phyloP scores from a whole-genome alignment of 352 stramenopile genomes.

The Globisporangium viniferum region DNA sequence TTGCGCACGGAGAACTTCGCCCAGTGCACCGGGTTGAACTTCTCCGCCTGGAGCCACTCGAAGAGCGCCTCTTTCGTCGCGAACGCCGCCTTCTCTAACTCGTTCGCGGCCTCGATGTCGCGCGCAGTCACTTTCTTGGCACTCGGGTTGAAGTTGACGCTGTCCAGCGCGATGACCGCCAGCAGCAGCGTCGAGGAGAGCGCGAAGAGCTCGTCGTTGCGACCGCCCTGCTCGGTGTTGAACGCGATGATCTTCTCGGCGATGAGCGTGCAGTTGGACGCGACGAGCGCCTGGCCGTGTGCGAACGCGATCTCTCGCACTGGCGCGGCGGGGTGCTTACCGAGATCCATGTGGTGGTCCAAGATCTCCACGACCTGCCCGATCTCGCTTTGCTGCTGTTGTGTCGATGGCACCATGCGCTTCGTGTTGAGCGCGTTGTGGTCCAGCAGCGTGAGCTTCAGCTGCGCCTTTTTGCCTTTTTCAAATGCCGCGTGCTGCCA shows the following conservation, averaged over 20 bases:
- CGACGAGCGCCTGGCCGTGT: constrained; percentile 61
- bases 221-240: constrained; percentile 2
- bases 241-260: constrained; percentile 45
- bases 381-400: constrained; percentile 14
- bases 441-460: constrained; percentile 63
- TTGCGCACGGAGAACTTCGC: constrained; percentile 53
- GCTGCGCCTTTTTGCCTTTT: background rate
- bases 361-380: constrained; percentile 66
- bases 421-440: constrained; percentile 74
- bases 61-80: constrained; percentile 47
- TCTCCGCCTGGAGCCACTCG: constrained; percentile 62
- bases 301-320: constrained; percentile 67
- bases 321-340: constrained; percentile 34
- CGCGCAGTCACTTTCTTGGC: constrained; percentile 77
- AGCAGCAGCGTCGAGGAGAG: constrained; percentile 73
- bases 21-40: constrained; percentile 68
- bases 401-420: constrained; percentile 25
- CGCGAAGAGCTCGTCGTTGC: constrained; percentile 20
- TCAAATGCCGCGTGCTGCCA: constrained; percentile 31
- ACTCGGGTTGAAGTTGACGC: constrained; percentile 67
- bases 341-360: constrained; percentile 75
- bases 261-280: constrained; percentile 78
- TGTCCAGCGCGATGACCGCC: constrained; percentile 76
- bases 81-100: constrained; percentile 47
- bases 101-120: constrained; percentile 36